Percentiles rank a stretch among this genome's conserved stretches.
phyloP scores from a whole-genome alignment of 768 basidiomycete genomes.

The Rubroboletus satanas region DNA sequence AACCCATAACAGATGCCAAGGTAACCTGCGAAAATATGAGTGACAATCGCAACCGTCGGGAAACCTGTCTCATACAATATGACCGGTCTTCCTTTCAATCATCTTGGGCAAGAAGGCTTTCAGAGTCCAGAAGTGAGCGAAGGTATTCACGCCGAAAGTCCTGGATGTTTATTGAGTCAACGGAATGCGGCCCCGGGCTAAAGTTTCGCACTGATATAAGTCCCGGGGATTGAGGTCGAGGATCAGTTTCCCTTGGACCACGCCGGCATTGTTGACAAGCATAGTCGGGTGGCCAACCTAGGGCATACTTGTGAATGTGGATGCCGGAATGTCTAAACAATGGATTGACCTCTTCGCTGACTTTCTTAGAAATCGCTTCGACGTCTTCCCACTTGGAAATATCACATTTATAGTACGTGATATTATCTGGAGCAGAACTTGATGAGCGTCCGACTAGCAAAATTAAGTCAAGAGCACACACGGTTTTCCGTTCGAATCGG shows the following conservation, averaged over 20 bases:
- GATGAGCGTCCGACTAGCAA: neutral
- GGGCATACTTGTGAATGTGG: neutral
- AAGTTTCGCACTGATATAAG: slow-evolving; percentile 77
- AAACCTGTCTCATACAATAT: slow-evolving; percentile 59
- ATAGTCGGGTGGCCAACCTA: slow-evolving; percentile 88
- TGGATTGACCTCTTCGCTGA: slow-evolving; percentile 68
- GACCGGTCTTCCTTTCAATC: slow-evolving; percentile 73
- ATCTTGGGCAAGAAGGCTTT: slow-evolving; percentile 92
- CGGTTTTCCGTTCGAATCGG: slow-evolving; percentile 75
- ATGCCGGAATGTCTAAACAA: neutral
- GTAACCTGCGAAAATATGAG: slow-evolving; percentile 53
- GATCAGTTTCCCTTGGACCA: slow-evolving; percentile 85
- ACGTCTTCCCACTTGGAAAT: slow-evolving; percentile 88
- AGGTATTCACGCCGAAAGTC: slow-evolving; percentile 84
- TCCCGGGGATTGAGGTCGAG: slow-evolving; percentile 77
- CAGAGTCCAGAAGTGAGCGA: slow-evolving; percentile 88
- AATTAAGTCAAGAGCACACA: slow-evolving; percentile 32
- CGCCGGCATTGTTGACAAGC: slow-evolving; percentile 92
- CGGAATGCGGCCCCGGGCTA: slow-evolving; percentile 23
- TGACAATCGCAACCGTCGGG: neutral
- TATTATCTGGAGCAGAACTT: slow-evolving; percentile 52
- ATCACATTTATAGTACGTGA: slow-evolving; percentile 86
- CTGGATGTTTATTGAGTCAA: slow-evolving; percentile 37
- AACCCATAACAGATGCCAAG: slow-evolving; percentile 69
- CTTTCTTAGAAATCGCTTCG: slow-evolving; percentile 62